Evolutionary conservation across 257 asterid genomes (phyloP), one percentile per base, ranked within the genome.

Genomic region (Lycium ferocissimum): DNA sequence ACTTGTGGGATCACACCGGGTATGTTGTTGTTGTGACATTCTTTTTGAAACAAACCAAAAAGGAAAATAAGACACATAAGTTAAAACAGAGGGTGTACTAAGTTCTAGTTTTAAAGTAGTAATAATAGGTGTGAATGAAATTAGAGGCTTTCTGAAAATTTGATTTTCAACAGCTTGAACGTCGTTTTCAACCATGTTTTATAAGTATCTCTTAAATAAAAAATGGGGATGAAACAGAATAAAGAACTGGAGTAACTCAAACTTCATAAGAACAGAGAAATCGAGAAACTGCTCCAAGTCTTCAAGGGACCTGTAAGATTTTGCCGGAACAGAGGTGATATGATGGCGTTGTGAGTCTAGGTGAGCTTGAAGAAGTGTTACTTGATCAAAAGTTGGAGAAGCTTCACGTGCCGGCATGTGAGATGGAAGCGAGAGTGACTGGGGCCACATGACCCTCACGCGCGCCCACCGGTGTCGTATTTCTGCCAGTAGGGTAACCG

Each of bases 131-230:
- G 49, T 67, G 53, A 38, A 70, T 38, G 33, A 38, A 70, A 38
- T 70, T 5, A 17, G 10, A 70, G 78, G 26, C 18, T 70, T 70
- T 53, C 20, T 1, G 53, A 70, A 38, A 70, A 49, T 7, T 56
- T 70, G 15, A 40, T 38, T 70, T 70, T 70, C 33, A 70, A 70
- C 8, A 70, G 8, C 78, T 70, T 70, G 54, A 38, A 70, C 53
- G 33, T 70, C 7, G 11, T 70, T 70, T 70, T 38, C 78, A 38
- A 70, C 33, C 11, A 38, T 17, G 53, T 70, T 70, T 3, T 69
- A 26, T 3, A 14, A 2, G 13, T 17, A 15, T 70, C 26, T 38
- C 53, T 40, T 38, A 70, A 38, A 9, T 3, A 70, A n/a, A 70
- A 61, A 38, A 38, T 37, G 53, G 26, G 76, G 76, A 69, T 69